Base-by-base conservation (phyloP, 1,284 basidiomycete species). In the Cerioporus squamosus region DNA sequence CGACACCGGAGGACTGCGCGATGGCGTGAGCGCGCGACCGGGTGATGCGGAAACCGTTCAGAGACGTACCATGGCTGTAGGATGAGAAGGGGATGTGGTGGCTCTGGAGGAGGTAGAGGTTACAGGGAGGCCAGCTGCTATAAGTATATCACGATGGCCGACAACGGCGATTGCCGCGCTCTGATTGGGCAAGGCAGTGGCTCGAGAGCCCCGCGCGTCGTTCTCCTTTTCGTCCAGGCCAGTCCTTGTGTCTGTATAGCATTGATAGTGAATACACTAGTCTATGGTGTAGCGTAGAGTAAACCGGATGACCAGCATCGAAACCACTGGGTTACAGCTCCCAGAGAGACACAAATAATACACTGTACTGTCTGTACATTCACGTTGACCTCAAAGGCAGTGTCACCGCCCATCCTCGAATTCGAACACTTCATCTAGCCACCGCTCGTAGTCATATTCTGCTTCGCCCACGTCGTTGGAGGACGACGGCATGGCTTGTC, bases 401-500 rank as follows among this genome's bases (percentile, higher is more conserved):
- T 44, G 49, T 60, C 57, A 64, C 50, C 52, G 56, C 46, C 31
- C 60, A n/a, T 61, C 55, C 54, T 60, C 57, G n/a, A n/a, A n/a
- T 73, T 80, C 81, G 71, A 93, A 93, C 15, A 91, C 91, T 62
- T 88, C 81, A 66, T 90, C 86, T 61, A 93, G 74, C 89, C 91
- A 93, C 29, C 79, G 75, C 68, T 91, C 90, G 66, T 92, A 93
- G 70, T 92, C 88, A 64, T 88, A 91, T 70, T 87, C 83, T 6
- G 79, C 74, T 61, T 91, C 89, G n/a, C 83, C 87, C 9, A 68
- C 77, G 20, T 79, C 84, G 51, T 81, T 84, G 59, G 70, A 66
- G 14, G 69, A 70, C 42, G 70, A 77, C 2, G 91, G 92, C 82
- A 94, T 87, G 36, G 82, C 88, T 70, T 90, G 85, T 33, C 85